These are phyloP conservation scores for Alternaria rosae DNA, from an alignment of 2,329 filamentous ascomycete genomes.

Conservation along the genomic window DNA sequence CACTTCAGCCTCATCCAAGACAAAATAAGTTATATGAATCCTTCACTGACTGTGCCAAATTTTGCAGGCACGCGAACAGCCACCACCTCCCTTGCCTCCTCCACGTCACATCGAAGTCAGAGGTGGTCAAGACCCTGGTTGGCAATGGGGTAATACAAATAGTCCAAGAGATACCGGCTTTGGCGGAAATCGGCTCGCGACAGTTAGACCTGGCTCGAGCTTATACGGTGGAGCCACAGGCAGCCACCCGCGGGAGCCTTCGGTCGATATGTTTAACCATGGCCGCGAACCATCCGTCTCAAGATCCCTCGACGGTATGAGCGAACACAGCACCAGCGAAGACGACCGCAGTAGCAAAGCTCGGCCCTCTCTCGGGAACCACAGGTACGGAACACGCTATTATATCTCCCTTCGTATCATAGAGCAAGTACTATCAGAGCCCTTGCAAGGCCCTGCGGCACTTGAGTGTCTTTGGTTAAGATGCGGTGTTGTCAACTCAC, in stretches of 20 bases:
- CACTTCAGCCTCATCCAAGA: neutral
- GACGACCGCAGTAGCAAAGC: constrained; percentile 45
- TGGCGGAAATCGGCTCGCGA: constrained; percentile 53
- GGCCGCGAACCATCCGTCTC: constrained; percentile 52
- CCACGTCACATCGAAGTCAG: constrained; percentile 65
- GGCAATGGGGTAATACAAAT: constrained; percentile 70
- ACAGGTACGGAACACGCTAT: constrained; percentile 48
- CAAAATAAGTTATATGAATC: neutral
- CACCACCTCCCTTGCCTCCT: constrained; percentile 71
- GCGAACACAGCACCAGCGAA: constrained; percentile 45
- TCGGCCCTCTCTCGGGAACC: constrained; percentile 50
- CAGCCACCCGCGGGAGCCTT: constrained; percentile 33
- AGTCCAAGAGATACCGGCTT: constrained; percentile 57
- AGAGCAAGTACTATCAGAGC: neutral
- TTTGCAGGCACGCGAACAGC: constrained; percentile 55
- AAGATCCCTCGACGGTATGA: constrained; percentile 47
- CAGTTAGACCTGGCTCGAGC: constrained; percentile 58
- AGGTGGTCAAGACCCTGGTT: constrained; percentile 67
- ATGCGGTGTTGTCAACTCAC: neutral
- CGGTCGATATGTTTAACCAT: constrained; percentile 40
- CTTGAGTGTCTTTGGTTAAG: neutral
- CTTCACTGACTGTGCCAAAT: constrained; percentile 6
- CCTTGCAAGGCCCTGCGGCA: neutral
- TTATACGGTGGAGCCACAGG: constrained; percentile 48
- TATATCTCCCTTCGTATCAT: neutral